Evolutionary conservation across 1,284 basidiomycete genomes (phyloP), one percentile per base, ranked within the genome.

Genomic region (Pseudozyma tsukubaensis): DNA sequence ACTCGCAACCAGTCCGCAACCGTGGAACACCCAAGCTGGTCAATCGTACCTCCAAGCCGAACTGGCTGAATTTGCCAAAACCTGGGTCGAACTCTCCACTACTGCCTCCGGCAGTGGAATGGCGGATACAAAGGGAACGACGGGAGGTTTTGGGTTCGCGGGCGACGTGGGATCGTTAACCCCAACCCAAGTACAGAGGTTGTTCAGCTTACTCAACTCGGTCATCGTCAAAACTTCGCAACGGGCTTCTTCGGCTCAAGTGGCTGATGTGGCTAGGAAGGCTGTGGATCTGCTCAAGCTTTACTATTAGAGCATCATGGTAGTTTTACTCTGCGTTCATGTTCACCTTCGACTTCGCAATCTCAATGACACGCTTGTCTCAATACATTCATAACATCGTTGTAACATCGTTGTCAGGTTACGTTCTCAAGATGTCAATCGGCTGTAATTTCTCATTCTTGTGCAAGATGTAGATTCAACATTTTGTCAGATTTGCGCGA

Each of bases 1-100:
- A 88, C 92, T 94, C 71, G 91, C 93, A 18, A 66, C 72, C 8
- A 65, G 76, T 44, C 72, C 73, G 11, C 70, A 78, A 36, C 83
- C 83, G 19, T 84, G 77, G 77, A 78, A 83, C 54, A 81, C 71
- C 14, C 58, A 51, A 1, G 48, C 50, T 0, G 80, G 76, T 13
- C 67, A 78, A 13, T 59, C 70, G 19, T 82, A 71, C 58, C 64
- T 83, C 3, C 72, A 82, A n/a, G 61, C 79, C 10, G 79, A 82
- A 39, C 37, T 78, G 16, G 62, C 60, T 36, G 70, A 72, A 16
- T 76, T 77, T 40, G 59, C 71, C 16, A 49, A 58, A 8, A 51
- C 55, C 14, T 82, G 80, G 80, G 66, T 83, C 21, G 48, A 76
- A 44, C 54, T 68, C 24, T 73, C 71, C 2, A 73, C 71, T 0